Base-by-base conservation (phyloP, 2,329 filamentous ascomycete genomes). In the Cercospora berteroae region DNA sequence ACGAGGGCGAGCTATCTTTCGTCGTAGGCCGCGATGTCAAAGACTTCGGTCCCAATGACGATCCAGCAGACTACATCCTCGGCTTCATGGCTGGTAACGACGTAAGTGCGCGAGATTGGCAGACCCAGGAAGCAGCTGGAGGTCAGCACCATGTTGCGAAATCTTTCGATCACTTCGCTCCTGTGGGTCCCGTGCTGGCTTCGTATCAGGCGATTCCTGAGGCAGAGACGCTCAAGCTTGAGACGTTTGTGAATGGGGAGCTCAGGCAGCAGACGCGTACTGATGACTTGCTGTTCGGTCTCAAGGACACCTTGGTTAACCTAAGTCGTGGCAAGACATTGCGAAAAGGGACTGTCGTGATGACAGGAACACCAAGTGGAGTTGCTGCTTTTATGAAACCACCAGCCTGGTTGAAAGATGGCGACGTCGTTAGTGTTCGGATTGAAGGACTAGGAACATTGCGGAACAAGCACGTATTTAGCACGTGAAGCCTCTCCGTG, bases 21-120 rank as follows among this genome's bases (percentile, higher is more conserved):
- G 81, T 94, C 12, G 91, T 93, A 69, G 89, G 90, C 39, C 89
- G 88, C 77, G 81, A 85, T 67, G 89, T 87, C 69, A 79, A 81
- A 52, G 84, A 93, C 74, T 87, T 93, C 9, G 20, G 44, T 16
- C 77, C 87, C 1, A 88, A 90, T 78, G 81, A 82, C 1, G 78
- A 74, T 25, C 91, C 90, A 0, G 80, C 93, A 13, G 81, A 89
- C 64, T 88, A 91, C 73, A 89, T 94, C 3, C 81, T 92, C 1
- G 91, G 91, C 3, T 94, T 93, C 75, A 84, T 88, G 2, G 85
- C 91, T 39, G 90, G 90, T 64, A 91, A 94, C 78, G 91, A 94
- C 76, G 86, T 94, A 20, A 91, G 88, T 16, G 90, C 92, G 78
- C 87, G 90, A 39, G 89, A 91, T 70, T 93, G 90, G 75, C 76